Conservation (phyloP, 108 stramenopile genomes). For the Cylindrotheca closterium region DNA sequence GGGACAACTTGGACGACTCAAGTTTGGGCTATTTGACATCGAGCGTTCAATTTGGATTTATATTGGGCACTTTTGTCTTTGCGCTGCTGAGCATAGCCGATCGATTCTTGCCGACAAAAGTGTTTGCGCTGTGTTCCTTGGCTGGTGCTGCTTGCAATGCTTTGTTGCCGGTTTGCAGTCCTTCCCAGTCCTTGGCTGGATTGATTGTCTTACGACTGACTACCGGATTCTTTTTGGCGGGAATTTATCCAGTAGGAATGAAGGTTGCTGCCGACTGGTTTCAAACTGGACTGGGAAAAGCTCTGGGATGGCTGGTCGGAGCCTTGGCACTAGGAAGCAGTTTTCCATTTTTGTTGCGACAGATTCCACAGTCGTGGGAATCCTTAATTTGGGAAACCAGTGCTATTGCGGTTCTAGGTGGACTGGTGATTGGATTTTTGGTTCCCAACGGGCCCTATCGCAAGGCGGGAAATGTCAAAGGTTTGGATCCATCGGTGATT, state of each 20-base stretch:
- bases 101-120: slow-evolving; percentile 25
- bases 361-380: slow-evolving; percentile 23
- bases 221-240: slow-evolving; percentile 35
- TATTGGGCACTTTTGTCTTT: slow-evolving; percentile 36
- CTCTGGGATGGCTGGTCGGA: slow-evolving; percentile 36
- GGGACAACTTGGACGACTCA: slow-evolving; percentile 11
- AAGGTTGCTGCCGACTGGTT: slow-evolving; percentile 42
- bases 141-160: slow-evolving; percentile 28
- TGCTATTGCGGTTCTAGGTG: slow-evolving; percentile 19
- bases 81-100: slow-evolving; percentile 32
- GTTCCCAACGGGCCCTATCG: slow-evolving; percentile 24
- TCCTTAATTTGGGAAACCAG: slow-evolving; percentile 14
- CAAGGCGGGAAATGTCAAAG: slow-evolving; percentile 9
- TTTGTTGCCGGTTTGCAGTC: slow-evolving; percentile 9
- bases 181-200: slow-evolving; percentile 3
- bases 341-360: slow-evolving; percentile 34
- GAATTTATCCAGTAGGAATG: slow-evolving; percentile 50
- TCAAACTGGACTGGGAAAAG: slow-evolving; percentile 26
- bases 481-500: slow-evolving; percentile 11
- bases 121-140: slow-evolving; percentile 19
- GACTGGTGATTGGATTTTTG: slow-evolving; percentile 10
- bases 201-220: slow-evolving; percentile 26
- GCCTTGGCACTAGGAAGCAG: slow-evolving; percentile 34
- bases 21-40: slow-evolving; percentile 19
- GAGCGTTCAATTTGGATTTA: slow-evolving; percentile 43